These are phyloP conservation scores for Paracamarosporium sp. DNA, from an alignment of 2,329 filamentous ascomycete genomes.

Conservation along the genomic window DNA sequence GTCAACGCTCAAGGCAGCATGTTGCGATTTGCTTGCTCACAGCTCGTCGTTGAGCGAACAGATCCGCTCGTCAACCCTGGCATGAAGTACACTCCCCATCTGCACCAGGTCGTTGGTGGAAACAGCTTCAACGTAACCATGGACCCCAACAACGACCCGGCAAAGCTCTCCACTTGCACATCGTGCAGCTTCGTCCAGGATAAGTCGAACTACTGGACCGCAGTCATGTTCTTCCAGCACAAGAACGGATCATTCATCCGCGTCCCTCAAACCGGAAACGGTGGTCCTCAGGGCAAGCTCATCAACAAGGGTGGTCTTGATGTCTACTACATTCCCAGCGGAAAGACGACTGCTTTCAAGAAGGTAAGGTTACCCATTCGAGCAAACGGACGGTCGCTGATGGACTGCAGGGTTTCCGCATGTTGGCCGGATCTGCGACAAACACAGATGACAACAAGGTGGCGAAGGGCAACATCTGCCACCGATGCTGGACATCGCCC, in stretches of 20 bases:
- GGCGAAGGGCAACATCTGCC: conserved; percentile 36
- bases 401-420: conserved; percentile 36
- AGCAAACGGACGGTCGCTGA: conserved; percentile 2
- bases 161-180: conserved; percentile 37
- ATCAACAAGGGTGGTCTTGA: conserved; percentile 45
- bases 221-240: conserved; percentile 45
- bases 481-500: conserved; percentile 50
- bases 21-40: conserved; percentile 44
- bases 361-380: conserved; percentile 21
- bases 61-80: conserved; percentile 44
- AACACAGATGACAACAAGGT: conserved; percentile 42
- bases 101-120: conserved; percentile 44
- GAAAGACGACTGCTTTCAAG: conserved; percentile 43
- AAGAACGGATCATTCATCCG: conserved; percentile 42
- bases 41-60: conserved; percentile 42
- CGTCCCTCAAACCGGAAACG: conserved; percentile 40
- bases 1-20: conserved; percentile 34
- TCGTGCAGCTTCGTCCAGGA: conserved; percentile 41
- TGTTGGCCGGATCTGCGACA: conserved; percentile 37
- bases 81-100: conserved; percentile 44
- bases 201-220: conserved; percentile 45
- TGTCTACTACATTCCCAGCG: conserved; percentile 43
- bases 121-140: conserved; percentile 43
- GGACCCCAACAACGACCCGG: conserved; percentile 34
- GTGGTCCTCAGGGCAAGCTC: conserved; percentile 41